Percentiles rank a stretch among this genome's conserved stretches.
phyloP scores from a whole-genome alignment of 345 rosid genomes.

The Populus nigra region DNA sequence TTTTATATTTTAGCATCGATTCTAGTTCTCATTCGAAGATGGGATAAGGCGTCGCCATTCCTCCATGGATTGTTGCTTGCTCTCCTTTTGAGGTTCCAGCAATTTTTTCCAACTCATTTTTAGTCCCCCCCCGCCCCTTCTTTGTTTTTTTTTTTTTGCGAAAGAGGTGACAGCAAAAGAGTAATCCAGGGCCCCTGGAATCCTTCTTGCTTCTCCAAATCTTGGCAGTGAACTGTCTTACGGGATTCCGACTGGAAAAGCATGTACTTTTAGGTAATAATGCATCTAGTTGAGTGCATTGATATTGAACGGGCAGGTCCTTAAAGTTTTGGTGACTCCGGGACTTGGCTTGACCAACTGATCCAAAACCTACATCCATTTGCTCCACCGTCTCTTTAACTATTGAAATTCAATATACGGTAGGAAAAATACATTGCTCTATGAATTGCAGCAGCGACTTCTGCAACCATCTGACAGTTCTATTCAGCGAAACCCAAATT shows the following conservation, averaged over 20 bases:
- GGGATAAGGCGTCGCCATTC: too few species aligned
- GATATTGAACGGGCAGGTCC: neutral
- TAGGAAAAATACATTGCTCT: neutral
- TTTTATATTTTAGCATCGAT: neutral
- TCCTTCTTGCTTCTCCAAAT: constrained; percentile 1
- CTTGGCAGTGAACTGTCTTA: neutral
- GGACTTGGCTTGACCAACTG: neutral
- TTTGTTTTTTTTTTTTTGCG: constrained; percentile 11
- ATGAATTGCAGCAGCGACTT: neutral
- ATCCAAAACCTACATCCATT: neutral
- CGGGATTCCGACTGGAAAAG: neutral
- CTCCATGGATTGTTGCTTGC: neutral
- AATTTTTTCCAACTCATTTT: neutral
- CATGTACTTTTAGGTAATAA: neutral
- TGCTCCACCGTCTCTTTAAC: neutral
- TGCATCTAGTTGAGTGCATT: neutral
- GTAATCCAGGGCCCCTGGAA: constrained; percentile 6
- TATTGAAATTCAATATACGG: neutral
- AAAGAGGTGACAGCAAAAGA: constrained; percentile 12
- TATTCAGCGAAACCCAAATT: neutral
- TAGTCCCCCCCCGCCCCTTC: neutral
- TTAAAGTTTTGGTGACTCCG: neutral
- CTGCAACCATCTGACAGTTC: neutral
- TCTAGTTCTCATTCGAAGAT: neutral
- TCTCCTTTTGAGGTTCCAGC: neutral